These are phyloP conservation scores for Balansia obtecta DNA, from an alignment of 2,329 filamentous ascomycete species.

Conservation along the genomic window DNA sequence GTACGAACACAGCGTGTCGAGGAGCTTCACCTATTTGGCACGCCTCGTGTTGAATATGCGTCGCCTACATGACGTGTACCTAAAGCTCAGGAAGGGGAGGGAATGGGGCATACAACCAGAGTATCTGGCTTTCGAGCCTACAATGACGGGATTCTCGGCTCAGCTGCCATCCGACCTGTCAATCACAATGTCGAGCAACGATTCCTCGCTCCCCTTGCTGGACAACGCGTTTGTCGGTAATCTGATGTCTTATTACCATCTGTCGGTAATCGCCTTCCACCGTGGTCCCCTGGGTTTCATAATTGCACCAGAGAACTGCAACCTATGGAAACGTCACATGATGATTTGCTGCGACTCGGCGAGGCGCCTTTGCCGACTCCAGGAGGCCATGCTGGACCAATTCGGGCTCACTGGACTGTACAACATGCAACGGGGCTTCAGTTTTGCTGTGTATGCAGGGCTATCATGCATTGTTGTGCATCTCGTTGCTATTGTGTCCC, in stretches of 20 bases:
- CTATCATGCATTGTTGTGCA: slow-evolving; percentile 89
- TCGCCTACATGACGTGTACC: slow-evolving; percentile 63
- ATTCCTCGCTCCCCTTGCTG: slow-evolving; percentile 73
- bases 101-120: slow-evolving; percentile 82
- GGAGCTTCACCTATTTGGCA: slow-evolving; percentile 74
- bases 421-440: slow-evolving; percentile 88
- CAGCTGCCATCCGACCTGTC: slow-evolving; percentile 70
- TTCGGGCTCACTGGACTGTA: slow-evolving; percentile 71
- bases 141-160: slow-evolving; percentile 60
- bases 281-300: slow-evolving; percentile 73
- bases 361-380: slow-evolving; percentile 72
- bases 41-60: slow-evolving; percentile 68
- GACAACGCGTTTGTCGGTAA: slow-evolving; percentile 82
- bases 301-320: slow-evolving; percentile 56
- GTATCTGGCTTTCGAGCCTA: slow-evolving; percentile 66
- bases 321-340: slow-evolving; percentile 82
- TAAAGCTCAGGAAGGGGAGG: slow-evolving; percentile 59
- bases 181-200: slow-evolving; percentile 56
- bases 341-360: slow-evolving; percentile 73
- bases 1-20: slow-evolving; percentile 60
- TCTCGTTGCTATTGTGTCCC: slow-evolving; percentile 83
- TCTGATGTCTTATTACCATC: slow-evolving; percentile 77
- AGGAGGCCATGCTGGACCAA: slow-evolving; percentile 67
- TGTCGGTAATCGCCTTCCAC: slow-evolving; percentile 76
- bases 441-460: slow-evolving; percentile 88